Conservation (phyloP, 2,329 filamentous ascomycete species). For the Acephala macrosclerotiorum region DNA sequence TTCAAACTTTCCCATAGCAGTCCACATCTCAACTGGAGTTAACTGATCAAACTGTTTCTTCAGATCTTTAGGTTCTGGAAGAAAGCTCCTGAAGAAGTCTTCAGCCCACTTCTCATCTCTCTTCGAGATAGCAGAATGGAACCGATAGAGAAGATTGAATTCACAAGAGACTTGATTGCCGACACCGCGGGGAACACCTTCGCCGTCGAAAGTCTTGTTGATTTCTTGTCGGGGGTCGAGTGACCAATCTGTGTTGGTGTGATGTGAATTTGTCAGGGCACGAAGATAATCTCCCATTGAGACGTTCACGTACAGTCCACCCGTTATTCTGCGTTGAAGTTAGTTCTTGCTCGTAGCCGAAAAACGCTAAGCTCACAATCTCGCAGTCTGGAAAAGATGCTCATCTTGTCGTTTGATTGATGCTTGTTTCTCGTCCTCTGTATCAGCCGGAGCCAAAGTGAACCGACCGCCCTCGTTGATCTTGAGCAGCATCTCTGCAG, state of each 20-base stretch:
- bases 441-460: constrained; percentile 39
- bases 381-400: constrained; percentile 78
- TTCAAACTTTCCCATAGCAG: constrained; percentile 69
- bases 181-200: constrained; percentile 55
- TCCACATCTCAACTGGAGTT: constrained; percentile 66
- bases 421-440: constrained; percentile 10
- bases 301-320: constrained; percentile 80
- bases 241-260: constrained; percentile 63
- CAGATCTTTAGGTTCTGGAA: constrained; percentile 42
- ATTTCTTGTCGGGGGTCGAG: constrained; percentile 78
- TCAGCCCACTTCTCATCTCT: constrained; percentile 85
- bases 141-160: constrained; percentile 85
- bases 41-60: constrained; percentile 16
- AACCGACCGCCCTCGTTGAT: constrained; percentile 88
- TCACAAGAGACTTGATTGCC: constrained; percentile 86
- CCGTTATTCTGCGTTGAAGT: constrained; percentile 81
- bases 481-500: constrained; percentile 75
- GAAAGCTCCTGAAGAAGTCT: constrained; percentile 67
- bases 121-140: constrained; percentile 79
- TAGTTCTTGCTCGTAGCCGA: constrained; percentile 68
- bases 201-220: constrained; percentile 53
- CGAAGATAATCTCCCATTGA: constrained; percentile 79
- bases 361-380: constrained; percentile 52
- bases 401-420: constrained; percentile 57
- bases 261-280: constrained; percentile 56